Conservation (phyloP, 495 filamentous ascomycete genomes). For the Gamarada debralockiae region DNA sequence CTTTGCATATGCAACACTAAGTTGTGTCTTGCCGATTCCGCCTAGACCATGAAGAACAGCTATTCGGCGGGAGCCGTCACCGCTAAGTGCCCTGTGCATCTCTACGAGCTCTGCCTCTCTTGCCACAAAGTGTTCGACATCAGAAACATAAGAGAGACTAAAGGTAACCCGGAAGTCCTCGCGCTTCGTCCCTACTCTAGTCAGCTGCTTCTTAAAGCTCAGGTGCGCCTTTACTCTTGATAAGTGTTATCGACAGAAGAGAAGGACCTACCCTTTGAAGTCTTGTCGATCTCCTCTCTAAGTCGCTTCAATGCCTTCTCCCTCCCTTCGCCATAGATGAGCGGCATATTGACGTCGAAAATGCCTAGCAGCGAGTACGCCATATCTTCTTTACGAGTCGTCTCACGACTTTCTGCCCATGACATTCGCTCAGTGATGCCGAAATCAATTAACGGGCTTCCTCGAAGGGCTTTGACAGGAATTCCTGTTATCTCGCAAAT, state of each 20-base stretch:
- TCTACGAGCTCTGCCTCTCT: constrained; percentile 23
- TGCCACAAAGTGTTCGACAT: no score
- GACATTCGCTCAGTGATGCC: constrained; percentile 24
- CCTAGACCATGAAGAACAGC: no score
- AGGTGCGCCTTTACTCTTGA: constrained; percentile 11
- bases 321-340: background rate
- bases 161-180: constrained; percentile 18
- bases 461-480: no score
- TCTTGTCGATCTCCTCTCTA: no score
- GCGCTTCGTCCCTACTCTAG: constrained; percentile 15
- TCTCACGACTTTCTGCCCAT: no score
- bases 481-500: constrained; percentile 5
- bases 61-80: constrained; percentile 24
- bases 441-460: background rate
- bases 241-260: constrained; percentile 15
- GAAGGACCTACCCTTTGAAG: constrained; percentile 16
- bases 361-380: no score
- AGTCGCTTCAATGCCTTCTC: background rate
- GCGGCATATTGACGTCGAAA: no score
- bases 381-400: no score
- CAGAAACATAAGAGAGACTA: constrained; percentile 12
- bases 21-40: no score
- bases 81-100: constrained; percentile 25
- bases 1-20: constrained; percentile 21
- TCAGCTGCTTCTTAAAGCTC: constrained; percentile 14